Evolutionary conservation across 805 yeast species (phyloP), one percentile per base, ranked within the genome.

Genomic region (Wickerhamia fluorescens): DNA sequence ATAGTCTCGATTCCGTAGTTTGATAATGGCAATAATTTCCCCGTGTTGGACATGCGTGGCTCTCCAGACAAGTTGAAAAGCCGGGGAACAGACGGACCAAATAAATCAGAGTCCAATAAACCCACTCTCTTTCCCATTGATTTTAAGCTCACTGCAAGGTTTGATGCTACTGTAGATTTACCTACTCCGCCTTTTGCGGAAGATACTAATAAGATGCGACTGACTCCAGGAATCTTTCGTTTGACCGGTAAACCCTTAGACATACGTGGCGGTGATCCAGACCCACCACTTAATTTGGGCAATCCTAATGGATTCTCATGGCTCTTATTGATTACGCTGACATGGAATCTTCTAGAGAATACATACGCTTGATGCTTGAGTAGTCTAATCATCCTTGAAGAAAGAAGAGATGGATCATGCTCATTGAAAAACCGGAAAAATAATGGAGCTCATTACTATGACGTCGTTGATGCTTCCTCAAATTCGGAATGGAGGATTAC

Each of bases 161-260:
- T 85, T 6, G 75, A 75, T 1, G 79, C 58, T 1, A 81, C 83
- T 0, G 89, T 81, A 2, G 87, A 78, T 47, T 81, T 81, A 0
- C 89, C 89, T 7, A 81, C 89, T 1, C 89, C 89, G 3, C 89
- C 89, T 47, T 81, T 81, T 3, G 84, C 85, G 2, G 87, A 78
- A 0, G 86, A 67, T 0, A 81, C 87, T 2, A 83, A 63, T 1
- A 85, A 37, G 2, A 83, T 66, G 28, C 68, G 74, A 6, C 61
- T 54, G 2, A 81, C 89, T n/a, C 71, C 71, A 0, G 78, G 71
- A 18, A 85, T 71, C 11, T 53, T 51, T 34, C 66, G 72, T 33
- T 60, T 68, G 7, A 74, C 52, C 1, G 85, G 83, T 1, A 78
- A 47, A 1, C 78, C 77, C 16, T 68, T 63, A 6, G 72, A 58